Evolutionary conservation across 208 protist species (phyloP).

Genomic region (Leishmania tarentolae): DNA sequence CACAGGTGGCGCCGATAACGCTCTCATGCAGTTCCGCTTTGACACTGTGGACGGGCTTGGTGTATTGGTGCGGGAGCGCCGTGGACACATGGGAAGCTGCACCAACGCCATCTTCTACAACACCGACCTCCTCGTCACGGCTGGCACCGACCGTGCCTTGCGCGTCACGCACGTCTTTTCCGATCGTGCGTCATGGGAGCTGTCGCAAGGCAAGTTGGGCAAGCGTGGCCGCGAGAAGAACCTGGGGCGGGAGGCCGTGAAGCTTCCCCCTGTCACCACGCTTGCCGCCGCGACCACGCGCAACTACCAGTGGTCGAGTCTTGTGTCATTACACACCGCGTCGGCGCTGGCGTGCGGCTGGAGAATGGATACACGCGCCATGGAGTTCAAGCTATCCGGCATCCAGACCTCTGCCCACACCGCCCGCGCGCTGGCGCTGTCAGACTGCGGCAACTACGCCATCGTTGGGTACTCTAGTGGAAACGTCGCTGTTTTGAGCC

Average conservation of each 20-base stretch:
- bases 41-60: slow-evolving; percentile 88
- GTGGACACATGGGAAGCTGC: slow-evolving; percentile 85
- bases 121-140: slow-evolving; percentile 78
- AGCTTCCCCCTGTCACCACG: slow-evolving; percentile 71
- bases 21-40: slow-evolving; percentile 89
- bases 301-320: slow-evolving; percentile 88
- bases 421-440: slow-evolving; percentile 74
- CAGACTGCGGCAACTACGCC: slow-evolving; percentile 89
- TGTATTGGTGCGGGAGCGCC: slow-evolving; percentile 79
- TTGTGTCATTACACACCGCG: slow-evolving; percentile 79
- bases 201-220: slow-evolving; percentile 89
- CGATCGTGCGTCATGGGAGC: slow-evolving; percentile 88
- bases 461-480: slow-evolving; percentile 89
- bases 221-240: slow-evolving; percentile 67
- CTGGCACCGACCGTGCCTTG: slow-evolving; percentile 73
- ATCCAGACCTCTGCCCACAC: slow-evolving; percentile 73
- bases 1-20: slow-evolving; percentile 89
- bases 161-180: slow-evolving; percentile 91
- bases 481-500: slow-evolving; percentile 64
- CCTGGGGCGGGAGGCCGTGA: slow-evolving; percentile 60
- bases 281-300: slow-evolving; percentile 67
- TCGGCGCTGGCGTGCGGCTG: slow-evolving; percentile 75
- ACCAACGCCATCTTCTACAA: slow-evolving; percentile 87
- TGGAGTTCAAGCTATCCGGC: slow-evolving; percentile 81
- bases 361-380: slow-evolving; percentile 80